These are phyloP conservation scores for Ogataea ramenticola DNA, from an alignment of 805 yeast genomes.

Conservation along the genomic window DNA sequence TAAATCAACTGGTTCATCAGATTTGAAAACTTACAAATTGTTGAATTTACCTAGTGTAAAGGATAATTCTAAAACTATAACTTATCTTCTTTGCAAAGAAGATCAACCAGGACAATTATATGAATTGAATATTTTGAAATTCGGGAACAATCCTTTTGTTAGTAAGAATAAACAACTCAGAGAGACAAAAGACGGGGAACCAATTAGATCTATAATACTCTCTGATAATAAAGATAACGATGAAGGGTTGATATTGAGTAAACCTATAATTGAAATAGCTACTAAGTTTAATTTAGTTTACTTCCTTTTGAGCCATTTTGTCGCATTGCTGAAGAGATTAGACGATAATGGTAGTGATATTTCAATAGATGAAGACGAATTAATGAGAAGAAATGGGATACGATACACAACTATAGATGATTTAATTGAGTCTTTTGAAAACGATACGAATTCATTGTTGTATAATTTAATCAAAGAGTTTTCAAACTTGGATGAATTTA, in stretches of 20 bases:
- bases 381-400: conserved; percentile 4
- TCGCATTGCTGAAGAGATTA: conserved; percentile 19
- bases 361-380: conserved; percentile 3
- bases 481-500: conserved; percentile 11
- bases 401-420: conserved; percentile 37
- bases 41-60: conserved; percentile 10
- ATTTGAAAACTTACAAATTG: conserved; percentile 3
- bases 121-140: conserved; percentile 33
- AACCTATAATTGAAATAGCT: conserved; percentile 32
- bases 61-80: background rate
- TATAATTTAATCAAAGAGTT: conserved; percentile 20
- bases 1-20: background rate
- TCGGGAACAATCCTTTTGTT: conserved; percentile 26
- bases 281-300: conserved; percentile 34
- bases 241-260: conserved; percentile 33
- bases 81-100: background rate
- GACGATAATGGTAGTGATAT: conserved; percentile 1
- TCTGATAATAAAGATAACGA: conserved; percentile 10
- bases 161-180: conserved; percentile 18
- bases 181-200: conserved; percentile 21
- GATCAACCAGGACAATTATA: conserved; percentile 8
- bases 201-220: conserved; percentile 35
- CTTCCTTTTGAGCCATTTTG: conserved; percentile 31
- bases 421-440: conserved; percentile 29
- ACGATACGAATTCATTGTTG: conserved; percentile 11